Base-by-base conservation (phyloP, 1,284 basidiomycete species). In the Volvariella volvacea region DNA sequence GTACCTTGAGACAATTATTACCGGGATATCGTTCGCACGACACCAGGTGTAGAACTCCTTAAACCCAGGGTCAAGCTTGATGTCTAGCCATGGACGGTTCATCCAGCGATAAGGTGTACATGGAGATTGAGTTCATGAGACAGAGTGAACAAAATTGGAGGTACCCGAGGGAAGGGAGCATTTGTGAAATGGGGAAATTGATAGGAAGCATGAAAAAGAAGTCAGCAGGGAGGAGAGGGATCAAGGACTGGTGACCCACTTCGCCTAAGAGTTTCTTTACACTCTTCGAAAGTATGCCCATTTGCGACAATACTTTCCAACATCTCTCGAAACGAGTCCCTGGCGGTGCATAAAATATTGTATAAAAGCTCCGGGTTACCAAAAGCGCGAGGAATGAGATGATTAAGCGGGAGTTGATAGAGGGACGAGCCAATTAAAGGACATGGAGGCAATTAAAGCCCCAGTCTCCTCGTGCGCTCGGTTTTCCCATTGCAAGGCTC, bases 1-100 rank as follows among this genome's bases (percentile, higher is more conserved):
- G 22, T 53, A 86, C 87, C 88, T 91, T 3, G 92, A 95, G 39
- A 96, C 91, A 58, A 97, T 92, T 50, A 95, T 85, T 48, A 96
- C 75, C 12, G 92, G 92, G 41, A 95, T 78, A 52, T 82, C 83
- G 47, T 80, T 71, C 1, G 63, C 65, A 58, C 85, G 84, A 66
- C 88, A 91, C 78, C 84, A 95, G 21, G 69, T 62, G 63, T 87
- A 85, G 64, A 94, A 96, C 7, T 80, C 74, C 55, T 83, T 83
- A 72, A 97, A 97, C 14, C 92, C 92, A 1, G 82, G 66, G 61
- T 96, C 93, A 37, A 96, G 77, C 44, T 75, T 74, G 63, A 95
- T 91, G 57, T 88, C 90, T 88, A 57, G 16, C 42, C 17, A 20
- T 22, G 19, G 25, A n/a, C 12, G 37, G 39, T 36, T n/a, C 9